These are phyloP conservation scores for Penicillium chermesinum DNA, from an alignment of 495 filamentous ascomycete species.

Conservation along the genomic window DNA sequence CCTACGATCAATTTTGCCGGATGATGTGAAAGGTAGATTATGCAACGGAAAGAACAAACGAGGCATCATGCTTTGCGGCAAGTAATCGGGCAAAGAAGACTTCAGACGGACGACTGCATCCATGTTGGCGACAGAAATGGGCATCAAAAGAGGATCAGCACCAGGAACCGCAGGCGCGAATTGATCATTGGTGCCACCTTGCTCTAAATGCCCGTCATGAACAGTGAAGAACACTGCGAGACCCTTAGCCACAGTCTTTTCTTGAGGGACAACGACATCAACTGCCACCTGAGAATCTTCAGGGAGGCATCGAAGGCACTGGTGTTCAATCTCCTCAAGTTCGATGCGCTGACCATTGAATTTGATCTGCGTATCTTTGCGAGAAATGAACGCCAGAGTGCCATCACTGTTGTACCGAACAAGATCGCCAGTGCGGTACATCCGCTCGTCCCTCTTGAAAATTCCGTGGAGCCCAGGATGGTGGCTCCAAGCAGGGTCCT, in stretches of 20 bases:
- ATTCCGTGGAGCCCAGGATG: slow-evolving; percentile 20
- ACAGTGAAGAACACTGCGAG: slow-evolving; percentile 42
- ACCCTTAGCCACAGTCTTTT: slow-evolving; percentile 30
- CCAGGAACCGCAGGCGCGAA: slow-evolving; percentile 17
- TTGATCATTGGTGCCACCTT: slow-evolving; percentile 18
- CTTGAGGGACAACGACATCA: slow-evolving; percentile 37
- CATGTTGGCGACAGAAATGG: slow-evolving; percentile 28
- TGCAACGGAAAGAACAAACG: slow-evolving; percentile 54
- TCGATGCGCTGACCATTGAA: slow-evolving; percentile 63
- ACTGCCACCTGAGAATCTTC: slow-evolving; percentile 35
- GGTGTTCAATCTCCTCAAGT: slow-evolving; percentile 60
- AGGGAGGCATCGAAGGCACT: slow-evolving; percentile 33
- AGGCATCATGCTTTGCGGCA: slow-evolving; percentile 58
- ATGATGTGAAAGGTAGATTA: slow-evolving; percentile 50
- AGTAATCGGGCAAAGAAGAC: slow-evolving; percentile 24
- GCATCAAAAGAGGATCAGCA: slow-evolving; percentile 27
- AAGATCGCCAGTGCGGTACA: slow-evolving; percentile 49
- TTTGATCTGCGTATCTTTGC: slow-evolving; percentile 62
- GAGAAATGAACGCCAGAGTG: slow-evolving; percentile 47
- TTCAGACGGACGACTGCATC: slow-evolving; percentile 32
- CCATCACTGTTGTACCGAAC: slow-evolving; percentile 52
- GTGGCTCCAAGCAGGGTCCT: slow-evolving; percentile 46
- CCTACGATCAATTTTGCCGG: slow-evolving; percentile 59
- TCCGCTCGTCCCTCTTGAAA: slow-evolving; percentile 26
- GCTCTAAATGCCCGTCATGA: slow-evolving; percentile 10